Evolutionary conservation across 495 filamentous ascomycete genomes (phyloP).

Genomic region (Aspergillus carlsbadensis): DNA sequence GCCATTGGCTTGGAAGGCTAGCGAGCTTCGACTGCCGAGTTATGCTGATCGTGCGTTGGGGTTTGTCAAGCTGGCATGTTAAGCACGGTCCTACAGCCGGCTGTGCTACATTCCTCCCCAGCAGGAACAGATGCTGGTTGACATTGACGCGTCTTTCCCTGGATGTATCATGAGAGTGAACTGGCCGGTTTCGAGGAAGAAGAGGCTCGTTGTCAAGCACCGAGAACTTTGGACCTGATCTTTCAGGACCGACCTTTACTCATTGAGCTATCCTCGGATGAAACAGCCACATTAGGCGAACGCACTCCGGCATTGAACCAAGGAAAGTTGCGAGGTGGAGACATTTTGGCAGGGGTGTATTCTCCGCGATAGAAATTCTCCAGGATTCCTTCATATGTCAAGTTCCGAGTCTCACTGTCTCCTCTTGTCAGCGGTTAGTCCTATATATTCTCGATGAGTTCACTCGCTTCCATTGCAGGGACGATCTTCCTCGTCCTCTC

Average conservation of each 20-base stretch:
- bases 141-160: conserved; percentile 2
- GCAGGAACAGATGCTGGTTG: background rate
- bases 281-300: too few species aligned
- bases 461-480: conserved; percentile 6
- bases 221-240: background rate
- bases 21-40: background rate
- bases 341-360: background rate
- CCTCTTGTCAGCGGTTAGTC: background rate
- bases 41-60: background rate
- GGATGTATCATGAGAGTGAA: background rate
- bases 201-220: background rate
- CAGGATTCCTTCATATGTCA: background rate
- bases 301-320: too few species aligned
- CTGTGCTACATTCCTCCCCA: conserved; percentile 4
- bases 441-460: conserved; percentile 15
- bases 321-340: background rate
- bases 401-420: background rate
- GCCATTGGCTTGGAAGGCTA: background rate
- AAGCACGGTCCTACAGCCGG: background rate
- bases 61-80: background rate
- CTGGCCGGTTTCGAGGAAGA: background rate
- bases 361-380: background rate
- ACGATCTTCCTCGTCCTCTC: conserved; percentile 15
- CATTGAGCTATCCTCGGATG: too few species aligned
- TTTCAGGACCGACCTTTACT: too few species aligned